Base-by-base conservation (phyloP, 306 rosid genomes). In the Cajanus cajan region DNA sequence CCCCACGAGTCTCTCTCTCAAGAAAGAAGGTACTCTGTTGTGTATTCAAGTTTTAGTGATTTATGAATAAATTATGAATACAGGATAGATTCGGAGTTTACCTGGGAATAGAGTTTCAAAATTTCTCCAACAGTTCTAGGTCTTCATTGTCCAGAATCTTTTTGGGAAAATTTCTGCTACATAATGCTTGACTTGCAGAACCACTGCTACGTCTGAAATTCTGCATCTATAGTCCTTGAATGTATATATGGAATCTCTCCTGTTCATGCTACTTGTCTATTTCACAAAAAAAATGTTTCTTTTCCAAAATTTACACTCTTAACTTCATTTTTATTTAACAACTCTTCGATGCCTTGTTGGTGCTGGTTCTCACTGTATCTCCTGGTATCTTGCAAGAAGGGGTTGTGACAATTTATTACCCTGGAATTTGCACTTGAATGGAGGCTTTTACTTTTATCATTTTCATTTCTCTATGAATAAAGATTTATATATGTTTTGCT, bases 1-100 rank as follows among this genome's bases (percentile, higher is more conserved):
- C 97, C 58, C 99, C 99, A 14, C 89, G 98, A 78, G 80, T 88
- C 81, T 87, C 97, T 74, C 96, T 95, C 28, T 80, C 98, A 6
- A 90, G 99, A 86, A 95, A 87, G 90, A 95, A 91, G 99, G 98
- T 94, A 47, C 16, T 11, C 41, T 45, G 37, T 59, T 33, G 50
- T 36, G 22, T 51, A 6, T 57, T 43, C 63, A 15, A 47, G 62
- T 50, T 75, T 77, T 45, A 24, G 41, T 24, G 31, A 28, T 15
- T 79, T 65, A 2, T n/a, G n/a, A n/a, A n/a, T 28, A 28, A 28
- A 28, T 1, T 28, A 28, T 21, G 33, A 14, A 44, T 19, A 78
- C 48, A 66, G 7, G 39, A 76, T 40, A 68, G 68, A 55, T 39
- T 63, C 13, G 4, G 21, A 25, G 71, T 69, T 33, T 78, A 40